phyloP scores from a whole-genome alignment of 2,329 filamentous ascomycete genomes.

The Colletotrichum sp. region DNA sequence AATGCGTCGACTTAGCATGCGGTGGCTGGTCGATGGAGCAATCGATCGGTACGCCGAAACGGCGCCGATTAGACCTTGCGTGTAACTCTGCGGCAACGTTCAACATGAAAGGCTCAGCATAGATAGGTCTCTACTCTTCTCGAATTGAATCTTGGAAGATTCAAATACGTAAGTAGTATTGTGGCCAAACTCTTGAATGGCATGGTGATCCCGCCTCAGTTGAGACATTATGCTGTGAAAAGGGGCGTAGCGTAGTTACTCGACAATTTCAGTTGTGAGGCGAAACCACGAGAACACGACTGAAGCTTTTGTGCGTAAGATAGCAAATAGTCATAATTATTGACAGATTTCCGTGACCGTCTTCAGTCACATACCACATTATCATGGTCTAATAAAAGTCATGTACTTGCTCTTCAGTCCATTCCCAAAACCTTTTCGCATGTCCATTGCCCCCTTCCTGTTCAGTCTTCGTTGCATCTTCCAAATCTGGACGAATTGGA shows the following conservation, averaged over 20 bases:
- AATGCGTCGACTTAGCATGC: background rate
- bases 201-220: background rate
- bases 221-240: rapidly evolving
- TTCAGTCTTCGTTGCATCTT: background rate
- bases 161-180: background rate
- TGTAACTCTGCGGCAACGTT: background rate
- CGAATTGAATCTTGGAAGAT: background rate
- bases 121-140: background rate
- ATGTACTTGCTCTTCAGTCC: background rate
- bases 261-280: background rate
- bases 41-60: background rate
- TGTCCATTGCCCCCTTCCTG: background rate
- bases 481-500: background rate
- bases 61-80: background rate
- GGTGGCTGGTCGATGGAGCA: background rate
- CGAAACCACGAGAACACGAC: background rate
- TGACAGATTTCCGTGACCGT: rapidly evolving
- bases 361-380: background rate
- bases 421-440: background rate
- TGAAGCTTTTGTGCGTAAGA: background rate
- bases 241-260: background rate
- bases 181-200: background rate
- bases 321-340: background rate
- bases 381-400: background rate
- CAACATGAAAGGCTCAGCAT: background rate